phyloP scores from a whole-genome alignment of 2,329 filamentous ascomycete species.

The Dactylella cylindrospora region DNA sequence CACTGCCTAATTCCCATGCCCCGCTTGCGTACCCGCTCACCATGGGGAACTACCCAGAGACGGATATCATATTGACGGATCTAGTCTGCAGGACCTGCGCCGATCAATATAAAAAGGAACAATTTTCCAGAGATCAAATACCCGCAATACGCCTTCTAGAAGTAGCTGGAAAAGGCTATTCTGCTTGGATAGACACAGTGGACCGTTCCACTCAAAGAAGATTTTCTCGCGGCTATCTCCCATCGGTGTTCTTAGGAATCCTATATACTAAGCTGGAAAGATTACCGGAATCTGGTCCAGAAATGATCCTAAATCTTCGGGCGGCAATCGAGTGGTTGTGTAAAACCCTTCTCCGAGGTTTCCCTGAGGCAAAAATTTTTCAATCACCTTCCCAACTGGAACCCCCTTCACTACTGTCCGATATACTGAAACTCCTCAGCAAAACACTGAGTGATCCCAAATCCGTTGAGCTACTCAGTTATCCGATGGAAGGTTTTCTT shows the following conservation, averaged over 20 bases:
- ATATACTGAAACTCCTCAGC: background rate
- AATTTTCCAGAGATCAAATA: background rate
- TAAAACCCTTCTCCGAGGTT: background rate
- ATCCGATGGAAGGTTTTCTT: background rate
- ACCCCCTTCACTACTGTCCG: background rate
- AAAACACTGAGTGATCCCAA: background rate
- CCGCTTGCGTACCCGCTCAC: background rate
- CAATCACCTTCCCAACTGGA: background rate
- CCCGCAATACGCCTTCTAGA: background rate
- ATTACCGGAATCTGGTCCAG: background rate
- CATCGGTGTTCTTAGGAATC: background rate
- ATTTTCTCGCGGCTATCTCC: background rate
- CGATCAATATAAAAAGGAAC: background rate
- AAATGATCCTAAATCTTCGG: background rate
- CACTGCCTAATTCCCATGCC: background rate
- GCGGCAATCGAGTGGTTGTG: background rate
- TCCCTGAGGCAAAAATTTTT: background rate
- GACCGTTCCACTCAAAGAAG: background rate
- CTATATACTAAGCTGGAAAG: slow-evolving; percentile 1
- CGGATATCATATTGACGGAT: background rate
- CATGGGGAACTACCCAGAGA: slow-evolving; percentile 1
- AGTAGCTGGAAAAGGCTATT: background rate
- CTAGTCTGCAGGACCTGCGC: background rate
- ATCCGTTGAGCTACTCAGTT: background rate
- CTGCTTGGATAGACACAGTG: background rate